Base-by-base conservation (phyloP, 371 early-diverging fungal genomes). In the Rhizopus arrhizus region DNA sequence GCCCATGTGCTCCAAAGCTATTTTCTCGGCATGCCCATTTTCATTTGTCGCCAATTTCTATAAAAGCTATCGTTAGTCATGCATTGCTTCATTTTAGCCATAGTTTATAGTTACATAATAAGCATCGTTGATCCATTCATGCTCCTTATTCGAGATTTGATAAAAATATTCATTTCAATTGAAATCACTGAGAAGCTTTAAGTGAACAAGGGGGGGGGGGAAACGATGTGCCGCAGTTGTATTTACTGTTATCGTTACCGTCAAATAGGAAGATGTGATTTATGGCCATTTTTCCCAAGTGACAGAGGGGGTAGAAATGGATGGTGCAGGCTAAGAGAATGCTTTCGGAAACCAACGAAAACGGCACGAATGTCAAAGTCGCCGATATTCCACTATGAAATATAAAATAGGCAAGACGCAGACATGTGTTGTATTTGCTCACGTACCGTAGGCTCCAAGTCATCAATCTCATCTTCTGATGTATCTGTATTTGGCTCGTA, bases 41-140 rank as follows among this genome's bases (percentile, higher is more conserved):
- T 58, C 36, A 58, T 58, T 48, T 48, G 58, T 49, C 50, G 49
- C 58, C 58, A 58, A 45, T 49, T 48, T 58, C 50, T 58, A 58
- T 58, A 48, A 28, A 48, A 58, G 31, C 48, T 47, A n/a, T 55
- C 33, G 38, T 48, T 58, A 40, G 58, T 49, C 48, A 48, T 48
- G 38, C 40, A 58, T 47, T 49, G 40, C 58, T 58, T 58, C 49
- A 58, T 58, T 58, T 49, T 58, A 58, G 58, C 28, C 51, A 51
- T 51, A 58, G 42, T 49, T 58, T 58, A 40, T 49, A 58, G 50
- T 58, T 48, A 58, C 58, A 49, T 58, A 58, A 38, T 48, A 58
- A 58, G 48, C 29, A 49, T 58, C 7, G 45, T 53, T 53, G 38
- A 53, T 53, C 53, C 38, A 53, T 38, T 36, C 55, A 43, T 55